Evolutionary conservation across 176 grass and related monocot species (phyloP).

Genomic region (Saccharum officinarum): DNA sequence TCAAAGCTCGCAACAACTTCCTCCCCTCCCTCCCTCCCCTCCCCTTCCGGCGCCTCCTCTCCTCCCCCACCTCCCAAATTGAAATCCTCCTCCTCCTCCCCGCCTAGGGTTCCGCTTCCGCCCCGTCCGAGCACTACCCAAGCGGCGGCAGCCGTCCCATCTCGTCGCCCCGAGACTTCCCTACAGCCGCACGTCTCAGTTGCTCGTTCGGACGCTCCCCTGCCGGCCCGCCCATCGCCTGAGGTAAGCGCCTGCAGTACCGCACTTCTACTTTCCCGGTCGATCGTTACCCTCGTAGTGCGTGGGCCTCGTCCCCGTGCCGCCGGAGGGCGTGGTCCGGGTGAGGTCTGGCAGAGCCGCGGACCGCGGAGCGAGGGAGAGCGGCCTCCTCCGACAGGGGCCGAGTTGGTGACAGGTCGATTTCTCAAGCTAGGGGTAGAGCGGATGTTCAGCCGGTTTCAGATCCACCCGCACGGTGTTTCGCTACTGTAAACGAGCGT

Average conservation of each 20-base stretch:
- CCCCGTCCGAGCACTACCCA: background rate
- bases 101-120: conserved; percentile 33
- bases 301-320: background rate
- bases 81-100: conserved; percentile 17
- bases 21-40: background rate
- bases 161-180: background rate
- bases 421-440: background rate
- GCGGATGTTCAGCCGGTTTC: background rate
- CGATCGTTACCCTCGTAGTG: background rate
- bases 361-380: background rate
- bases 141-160: background rate
- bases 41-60: background rate
- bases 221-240: too few relatives aligned
- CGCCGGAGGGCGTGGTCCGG: background rate
- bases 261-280: background rate
- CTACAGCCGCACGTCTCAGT: background rate
- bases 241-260: background rate
- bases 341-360: background rate
- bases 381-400: background rate
- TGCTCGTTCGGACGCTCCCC: background rate
- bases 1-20: conserved; percentile 12
- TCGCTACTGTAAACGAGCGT: background rate
- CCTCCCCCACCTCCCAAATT: background rate
- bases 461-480: background rate
- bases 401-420: background rate